Conservation (phyloP, 2,329 filamentous ascomycete genomes). For the Fusarium drepaniforme region DNA sequence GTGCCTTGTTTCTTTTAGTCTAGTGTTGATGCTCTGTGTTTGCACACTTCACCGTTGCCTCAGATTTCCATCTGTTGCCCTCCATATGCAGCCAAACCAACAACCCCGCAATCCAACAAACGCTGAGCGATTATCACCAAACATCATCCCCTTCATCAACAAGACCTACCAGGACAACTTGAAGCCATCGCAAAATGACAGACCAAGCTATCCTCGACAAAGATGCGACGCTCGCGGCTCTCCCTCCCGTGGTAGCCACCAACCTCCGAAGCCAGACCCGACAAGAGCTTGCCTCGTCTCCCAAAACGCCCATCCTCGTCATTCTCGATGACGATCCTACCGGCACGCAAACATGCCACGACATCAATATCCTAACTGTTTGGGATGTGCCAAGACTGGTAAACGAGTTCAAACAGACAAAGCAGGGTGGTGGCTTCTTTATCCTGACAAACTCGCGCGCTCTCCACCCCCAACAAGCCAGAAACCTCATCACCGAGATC, state of each 20-base stretch:
- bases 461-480: slow-evolving; percentile 61
- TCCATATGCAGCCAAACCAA: too few relatives aligned
- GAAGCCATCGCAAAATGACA: slow-evolving; percentile 4
- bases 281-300: slow-evolving; percentile 19
- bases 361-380: slow-evolving; percentile 65
- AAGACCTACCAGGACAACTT: background rate
- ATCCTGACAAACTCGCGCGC: slow-evolving; percentile 71
- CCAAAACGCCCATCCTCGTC: slow-evolving; percentile 50
- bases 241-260: slow-evolving; percentile 21
- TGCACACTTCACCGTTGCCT: background rate
- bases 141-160: background rate
- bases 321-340: slow-evolving; percentile 68
- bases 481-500: slow-evolving; percentile 61
- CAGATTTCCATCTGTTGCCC: background rate
- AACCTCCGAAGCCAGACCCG: slow-evolving; percentile 18
- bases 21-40: background rate
- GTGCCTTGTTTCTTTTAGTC: background rate
- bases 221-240: slow-evolving; percentile 18
- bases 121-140: slow-evolving; percentile 5
- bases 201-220: slow-evolving; percentile 4
- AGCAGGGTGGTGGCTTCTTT: slow-evolving; percentile 63
- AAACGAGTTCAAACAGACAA: slow-evolving; percentile 55
- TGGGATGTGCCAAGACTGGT: slow-evolving; percentile 61
- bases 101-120: slow-evolving; percentile 15
- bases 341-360: slow-evolving; percentile 70